Conservation (phyloP, 2,329 filamentous ascomycete genomes). For the Emmonsiellopsis sp. region DNA sequence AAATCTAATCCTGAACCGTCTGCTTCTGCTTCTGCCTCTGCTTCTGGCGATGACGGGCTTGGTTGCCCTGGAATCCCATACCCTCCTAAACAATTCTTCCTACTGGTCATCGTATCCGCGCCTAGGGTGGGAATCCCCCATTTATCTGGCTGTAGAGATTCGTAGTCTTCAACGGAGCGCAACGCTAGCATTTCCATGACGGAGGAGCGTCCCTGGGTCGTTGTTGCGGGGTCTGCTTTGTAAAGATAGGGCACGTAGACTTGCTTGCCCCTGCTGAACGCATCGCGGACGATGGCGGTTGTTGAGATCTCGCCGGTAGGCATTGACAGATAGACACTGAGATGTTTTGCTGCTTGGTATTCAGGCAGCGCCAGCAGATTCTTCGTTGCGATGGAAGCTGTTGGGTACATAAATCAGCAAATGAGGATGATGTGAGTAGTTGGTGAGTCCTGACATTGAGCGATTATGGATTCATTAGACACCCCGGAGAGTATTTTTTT, state of each 20-base stretch:
- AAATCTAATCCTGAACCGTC: conserved; percentile 57
- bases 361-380: conserved; percentile 59
- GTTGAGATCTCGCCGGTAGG: conserved; percentile 80
- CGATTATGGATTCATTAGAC: conserved; percentile 50
- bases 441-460: conserved; percentile 56
- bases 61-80: conserved; percentile 32
- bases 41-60: not conserved
- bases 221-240: conserved; percentile 34
- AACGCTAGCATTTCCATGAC: conserved; percentile 96
- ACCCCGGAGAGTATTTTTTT: conserved; percentile 56
- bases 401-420: conserved; percentile 13
- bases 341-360: conserved; percentile 63
- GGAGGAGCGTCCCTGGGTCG: conserved; percentile 44
- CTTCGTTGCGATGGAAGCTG: conserved; percentile 59
- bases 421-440: not conserved
- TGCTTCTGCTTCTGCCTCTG: conserved; percentile 10
- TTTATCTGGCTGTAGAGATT: conserved; percentile 63
- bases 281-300: conserved; percentile 69
- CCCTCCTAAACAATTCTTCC: conserved; percentile 66
- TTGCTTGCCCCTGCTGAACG: conserved; percentile 65
- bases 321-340: conserved; percentile 93
- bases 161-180: conserved; percentile 64
- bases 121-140: conserved; percentile 93
- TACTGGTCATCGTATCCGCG: conserved; percentile 52
- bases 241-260: conserved; percentile 91